phyloP scores from a whole-genome alignment of 2,329 filamentous ascomycete species.

The Aspergillus phoenicis region DNA sequence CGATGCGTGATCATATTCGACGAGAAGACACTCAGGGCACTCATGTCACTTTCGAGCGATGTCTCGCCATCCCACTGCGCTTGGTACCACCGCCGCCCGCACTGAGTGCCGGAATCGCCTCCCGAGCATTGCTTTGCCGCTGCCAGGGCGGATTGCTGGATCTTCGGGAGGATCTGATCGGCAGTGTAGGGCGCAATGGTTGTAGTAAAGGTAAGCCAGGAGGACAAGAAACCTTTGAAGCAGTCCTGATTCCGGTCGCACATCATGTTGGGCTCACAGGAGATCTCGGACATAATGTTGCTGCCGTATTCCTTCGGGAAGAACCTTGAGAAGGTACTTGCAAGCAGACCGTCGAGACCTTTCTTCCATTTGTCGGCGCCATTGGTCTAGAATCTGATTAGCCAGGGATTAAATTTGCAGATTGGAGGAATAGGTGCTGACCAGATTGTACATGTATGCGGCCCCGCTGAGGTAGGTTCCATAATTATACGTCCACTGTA shows the following conservation, averaged over 20 bases:
- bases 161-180: conserved; percentile 58
- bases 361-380: conserved; percentile 57
- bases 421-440: conserved; percentile 27
- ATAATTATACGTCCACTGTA: conserved; percentile 62
- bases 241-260: conserved; percentile 74
- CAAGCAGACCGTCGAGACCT: conserved; percentile 60
- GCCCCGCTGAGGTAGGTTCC: conserved; percentile 60
- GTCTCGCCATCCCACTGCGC: conserved; percentile 39
- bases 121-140: conserved; percentile 67
- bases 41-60: conserved; percentile 47
- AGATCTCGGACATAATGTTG: conserved; percentile 65
- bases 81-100: conserved; percentile 50
- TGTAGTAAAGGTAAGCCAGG: conserved; percentile 65
- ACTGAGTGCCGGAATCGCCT: conserved; percentile 58
- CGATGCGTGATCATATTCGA: conserved; percentile 33
- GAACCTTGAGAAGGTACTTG: conserved; percentile 53
- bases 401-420: neutral
- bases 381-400: conserved; percentile 37
- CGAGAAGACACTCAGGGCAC: conserved; percentile 41
- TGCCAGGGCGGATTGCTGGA: conserved; percentile 61
- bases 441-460: conserved; percentile 59
- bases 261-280: conserved; percentile 63
- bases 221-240: conserved; percentile 72
- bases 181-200: conserved; percentile 63
- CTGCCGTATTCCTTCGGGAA: conserved; percentile 52